These are phyloP conservation scores for Aspergillus egyptiacus DNA, from an alignment of 495 filamentous ascomycete genomes.

Conservation along the genomic window DNA sequence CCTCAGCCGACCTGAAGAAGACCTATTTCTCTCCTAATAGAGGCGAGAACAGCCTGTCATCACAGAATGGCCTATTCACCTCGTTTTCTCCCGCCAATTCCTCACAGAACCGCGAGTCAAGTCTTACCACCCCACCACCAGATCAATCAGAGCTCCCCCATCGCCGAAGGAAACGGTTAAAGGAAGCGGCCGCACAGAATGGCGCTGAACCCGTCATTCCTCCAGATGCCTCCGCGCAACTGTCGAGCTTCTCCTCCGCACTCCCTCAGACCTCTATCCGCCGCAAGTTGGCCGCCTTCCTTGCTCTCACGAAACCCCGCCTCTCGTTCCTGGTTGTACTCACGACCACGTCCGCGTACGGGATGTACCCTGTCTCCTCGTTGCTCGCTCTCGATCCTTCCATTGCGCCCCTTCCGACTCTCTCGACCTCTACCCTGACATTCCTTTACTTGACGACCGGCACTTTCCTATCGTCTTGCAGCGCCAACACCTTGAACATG, in stretches of 20 bases:
- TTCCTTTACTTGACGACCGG: slow-evolving; percentile 87
- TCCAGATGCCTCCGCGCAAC: slow-evolving; percentile 74
- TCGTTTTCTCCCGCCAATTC: slow-evolving; percentile 24
- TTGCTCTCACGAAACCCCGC: slow-evolving; percentile 90
- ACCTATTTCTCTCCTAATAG: slow-evolving; percentile 41
- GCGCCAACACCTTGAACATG: slow-evolving; percentile 96
- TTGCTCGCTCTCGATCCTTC: slow-evolving; percentile 50
- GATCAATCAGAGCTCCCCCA: slow-evolving; percentile 40
- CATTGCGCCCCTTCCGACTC: slow-evolving; percentile 68
- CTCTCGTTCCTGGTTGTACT: slow-evolving; percentile 88
- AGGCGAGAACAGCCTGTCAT: slow-evolving; percentile 12
- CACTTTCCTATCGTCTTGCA: slow-evolving; percentile 77
- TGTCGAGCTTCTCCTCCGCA: slow-evolving; percentile 66
- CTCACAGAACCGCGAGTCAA: slow-evolving; percentile 4
- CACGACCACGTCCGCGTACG: slow-evolving; percentile 86
- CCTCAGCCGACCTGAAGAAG: slow-evolving; percentile 28
- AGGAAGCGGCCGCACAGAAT: slow-evolving; percentile 27
- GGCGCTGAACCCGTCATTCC: slow-evolving; percentile 47
- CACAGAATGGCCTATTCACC: slow-evolving; percentile 25
- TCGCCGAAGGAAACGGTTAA: slow-evolving; percentile 47
- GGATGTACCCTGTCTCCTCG: slow-evolving; percentile 75
- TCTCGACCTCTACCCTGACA: slow-evolving; percentile 82
- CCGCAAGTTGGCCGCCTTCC: slow-evolving; percentile 72
- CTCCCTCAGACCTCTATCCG: slow-evolving; percentile 64
- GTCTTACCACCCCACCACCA: slow-evolving; percentile 9